A percentile compares a stretch with the other conserved stretches of the same genome.
Evolutionary conservation across 2,329 filamentous ascomycete genomes (phyloP).

Genomic region (Xylariaceae sp.): DNA sequence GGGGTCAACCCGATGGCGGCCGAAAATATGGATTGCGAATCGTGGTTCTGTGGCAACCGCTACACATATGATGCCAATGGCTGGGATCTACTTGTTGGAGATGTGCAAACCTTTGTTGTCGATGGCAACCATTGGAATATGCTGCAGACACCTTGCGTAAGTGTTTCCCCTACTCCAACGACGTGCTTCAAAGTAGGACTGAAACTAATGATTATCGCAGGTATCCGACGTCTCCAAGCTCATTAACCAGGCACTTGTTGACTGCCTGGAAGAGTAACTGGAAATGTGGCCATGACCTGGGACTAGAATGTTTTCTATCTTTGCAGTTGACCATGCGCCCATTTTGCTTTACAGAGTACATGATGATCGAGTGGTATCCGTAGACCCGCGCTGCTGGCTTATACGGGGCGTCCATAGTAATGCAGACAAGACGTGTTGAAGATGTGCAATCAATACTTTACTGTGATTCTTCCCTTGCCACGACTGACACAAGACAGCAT

Average conservation of each 20-base stretch:
- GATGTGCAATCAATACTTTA: slow-evolving; percentile 14
- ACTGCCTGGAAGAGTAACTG: neutral
- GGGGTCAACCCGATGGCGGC: slow-evolving; percentile 11
- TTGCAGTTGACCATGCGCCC: neutral
- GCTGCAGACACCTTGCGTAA: slow-evolving; percentile 17
- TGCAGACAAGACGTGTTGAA: neutral
- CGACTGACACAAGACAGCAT: slow-evolving; percentile 32
- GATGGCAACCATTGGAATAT: slow-evolving; percentile 19
- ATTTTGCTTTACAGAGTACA: neutral
- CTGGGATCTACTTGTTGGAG: slow-evolving; percentile 17
- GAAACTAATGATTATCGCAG: slow-evolving; percentile 6
- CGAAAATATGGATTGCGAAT: slow-evolving; percentile 12
- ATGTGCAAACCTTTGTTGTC: slow-evolving; percentile 12
- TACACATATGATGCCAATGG: slow-evolving; percentile 15
- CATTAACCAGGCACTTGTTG: slow-evolving; percentile 13
- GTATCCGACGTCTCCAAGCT: slow-evolving; percentile 4
- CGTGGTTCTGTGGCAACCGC: slow-evolving; percentile 15
- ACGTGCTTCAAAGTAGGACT: neutral
- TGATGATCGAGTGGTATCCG: no score
- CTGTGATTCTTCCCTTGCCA: slow-evolving; percentile 28
- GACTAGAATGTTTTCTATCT: neutral
- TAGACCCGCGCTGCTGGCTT: no score
- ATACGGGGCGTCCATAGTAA: neutral
- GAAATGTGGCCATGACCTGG: no score
- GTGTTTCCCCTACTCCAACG: neutral